Evolutionary conservation across 257 asterid genomes (phyloP), one percentile per base, ranked within the genome.

Genomic region (Datura wrightii): DNA sequence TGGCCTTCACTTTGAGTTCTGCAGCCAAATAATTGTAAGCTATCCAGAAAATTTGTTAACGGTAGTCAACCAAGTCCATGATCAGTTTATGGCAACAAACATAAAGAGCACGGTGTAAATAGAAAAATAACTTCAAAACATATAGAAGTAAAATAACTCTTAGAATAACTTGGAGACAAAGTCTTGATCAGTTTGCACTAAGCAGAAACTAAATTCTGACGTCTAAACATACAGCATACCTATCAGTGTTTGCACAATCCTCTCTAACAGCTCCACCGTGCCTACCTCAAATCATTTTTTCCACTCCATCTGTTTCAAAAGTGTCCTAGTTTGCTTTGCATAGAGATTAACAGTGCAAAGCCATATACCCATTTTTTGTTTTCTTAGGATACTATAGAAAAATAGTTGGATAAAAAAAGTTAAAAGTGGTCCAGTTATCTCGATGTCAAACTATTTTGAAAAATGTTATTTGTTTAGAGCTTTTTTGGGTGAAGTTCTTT

Each of bases 1-100:
- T 91, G 88, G 86, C 88, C 63, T 55, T 89, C 85, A 87, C 92
- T 87, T 91, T 91, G 42, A 97, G 87, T 79, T 91, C 99, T 97
- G 91, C 84, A 87, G 50, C 67, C 88, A 85, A 87, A 59, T n/a
- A 67, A 10, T 2, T 52, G 36, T 67, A 67, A 83, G 84, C 55
- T 41, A 55, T 37, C 79, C 31, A 52, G 46, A 83, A 31, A 74
- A 7, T 24, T 19, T 13, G 60, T 74, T 0, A 48, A 24, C 7
- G 8, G 42, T 24, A 24, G 42, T 74, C 60, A 74, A 48, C 42
- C 41, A 62, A 24, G 70, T 62, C 70, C 70, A 74, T 14, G 19
- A 74, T 24, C 60, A 74, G 60, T 48, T 74, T 74, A 24, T 14
- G 4, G 3, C 42, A 1, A 74, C 24, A 48, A 48, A 24, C 44